Percentiles rank a stretch among this genome's conserved stretches.
Conservation (phyloP, 164 flowering plant species). For the Saururus chinensis region DNA sequence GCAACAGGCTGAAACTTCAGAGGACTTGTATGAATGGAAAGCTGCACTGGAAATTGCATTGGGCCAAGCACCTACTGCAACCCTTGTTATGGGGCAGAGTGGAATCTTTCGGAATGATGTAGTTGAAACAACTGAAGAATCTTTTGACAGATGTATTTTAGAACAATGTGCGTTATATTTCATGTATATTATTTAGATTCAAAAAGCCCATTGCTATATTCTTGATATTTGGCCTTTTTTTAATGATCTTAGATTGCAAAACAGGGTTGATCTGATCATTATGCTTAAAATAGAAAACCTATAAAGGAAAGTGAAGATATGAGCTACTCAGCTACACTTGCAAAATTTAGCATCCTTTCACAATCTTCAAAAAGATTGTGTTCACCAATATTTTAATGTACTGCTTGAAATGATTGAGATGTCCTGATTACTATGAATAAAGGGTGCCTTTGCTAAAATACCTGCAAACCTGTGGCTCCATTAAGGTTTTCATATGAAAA, state of each 20-base stretch:
- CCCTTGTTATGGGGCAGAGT: conserved; percentile 62
- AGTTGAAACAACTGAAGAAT: conserved; percentile 41
- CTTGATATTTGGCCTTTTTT: neutral
- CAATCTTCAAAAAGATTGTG: neutral
- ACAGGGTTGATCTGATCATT: no score
- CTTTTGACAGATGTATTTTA: conserved; percentile 44
- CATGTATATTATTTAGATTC: no score
- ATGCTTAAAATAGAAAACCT: no score
- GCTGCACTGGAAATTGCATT: conserved; percentile 81
- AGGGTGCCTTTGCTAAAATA: no score
- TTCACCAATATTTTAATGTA: neutral
- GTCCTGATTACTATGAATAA: no score
- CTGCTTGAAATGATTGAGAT: neutral
- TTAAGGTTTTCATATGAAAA: no score
- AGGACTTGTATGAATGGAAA: conserved; percentile 91
- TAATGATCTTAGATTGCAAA: neutral
- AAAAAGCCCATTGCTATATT: neutral
- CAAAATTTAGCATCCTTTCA: neutral
- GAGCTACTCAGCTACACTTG: neutral
- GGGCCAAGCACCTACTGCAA: conserved; percentile 75
- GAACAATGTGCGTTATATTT: conserved; percentile 12
- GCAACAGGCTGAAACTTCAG: conserved; percentile 80
- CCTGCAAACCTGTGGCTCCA: no score
- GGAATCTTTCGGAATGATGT: conserved; percentile 60
- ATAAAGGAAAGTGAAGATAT: no score